Base-by-base conservation (phyloP, 1,284 basidiomycete genomes). In the Heimioporus retisporus region DNA sequence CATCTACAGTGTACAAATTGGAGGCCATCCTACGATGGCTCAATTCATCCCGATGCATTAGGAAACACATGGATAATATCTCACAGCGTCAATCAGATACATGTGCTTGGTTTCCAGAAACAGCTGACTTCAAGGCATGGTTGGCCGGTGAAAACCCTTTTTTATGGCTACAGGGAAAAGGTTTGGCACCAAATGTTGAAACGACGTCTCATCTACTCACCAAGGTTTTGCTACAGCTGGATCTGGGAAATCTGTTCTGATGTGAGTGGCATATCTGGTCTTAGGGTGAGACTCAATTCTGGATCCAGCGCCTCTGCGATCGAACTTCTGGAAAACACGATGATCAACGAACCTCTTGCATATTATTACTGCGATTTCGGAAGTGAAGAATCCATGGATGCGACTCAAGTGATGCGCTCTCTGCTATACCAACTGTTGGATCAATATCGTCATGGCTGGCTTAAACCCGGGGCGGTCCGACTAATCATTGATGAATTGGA, bases 341-440 rank as follows among this genome's bases (percentile, higher is more conserved):
- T 46, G 2, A 28, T 3, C 14, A 44, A 55, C 11, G 28, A 54
- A 23, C 19, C 54, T 43, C 43, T 55, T 1, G 66, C 35, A 3
- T 69, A 57, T 14, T 68, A 68, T 44, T 69, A 68, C 18, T 64
- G 63, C 21, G 63, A 64, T 19, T 64, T 64, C n/a, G 40, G 60
- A 10, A 59, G 31, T 1, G 66, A 60, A 23, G 55, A 55, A 16
- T 42, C 63, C 6, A 69, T 40, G 3, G 44, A 25, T 14, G 53
- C 68, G 8, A 16, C 54, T 6, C 57, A 68, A 42, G 68, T 64
- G 19, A 54, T 68, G 15, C 66, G 60, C 3, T 69, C 68, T 4
- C 16, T 68, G 11, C 60, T 69, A 10, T 60, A 59, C n/a, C 63
- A 68, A 23, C 13, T 69, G 3, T 28, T 68, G 42, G 28, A 54